Conservation (phyloP, 2,329 filamentous ascomycete genomes). For the Thielaviopsis cerberus region DNA sequence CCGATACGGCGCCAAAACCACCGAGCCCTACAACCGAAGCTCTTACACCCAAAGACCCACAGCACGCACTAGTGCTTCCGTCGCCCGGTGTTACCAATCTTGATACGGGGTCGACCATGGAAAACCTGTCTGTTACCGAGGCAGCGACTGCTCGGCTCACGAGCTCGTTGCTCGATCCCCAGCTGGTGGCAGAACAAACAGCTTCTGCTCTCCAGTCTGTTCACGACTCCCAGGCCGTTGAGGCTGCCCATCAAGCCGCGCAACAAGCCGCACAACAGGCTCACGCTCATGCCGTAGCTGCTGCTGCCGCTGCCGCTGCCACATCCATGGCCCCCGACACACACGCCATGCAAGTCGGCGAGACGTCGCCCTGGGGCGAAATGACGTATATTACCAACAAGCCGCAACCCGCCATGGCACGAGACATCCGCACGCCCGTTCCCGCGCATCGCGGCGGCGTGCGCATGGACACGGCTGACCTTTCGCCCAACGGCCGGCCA, state of each 20-base stretch:
- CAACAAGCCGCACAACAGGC: slow-evolving; percentile 3
- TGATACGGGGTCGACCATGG: neutral
- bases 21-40: neutral
- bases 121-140: slow-evolving; percentile 25
- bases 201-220: neutral
- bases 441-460: slow-evolving; percentile 28
- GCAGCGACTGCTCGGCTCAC: slow-evolving; percentile 38
- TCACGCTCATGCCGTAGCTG: slow-evolving; percentile 15
- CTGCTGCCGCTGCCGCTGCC: slow-evolving; percentile 18
- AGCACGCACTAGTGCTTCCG: slow-evolving; percentile 2
- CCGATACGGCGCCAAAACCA: neutral
- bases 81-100: neutral
- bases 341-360: slow-evolving; percentile 14
- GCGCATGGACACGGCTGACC: slow-evolving; percentile 31
- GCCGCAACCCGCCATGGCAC: slow-evolving; percentile 5
- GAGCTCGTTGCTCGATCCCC: slow-evolving; percentile 35
- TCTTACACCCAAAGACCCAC: neutral
- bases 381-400: slow-evolving; percentile 29
- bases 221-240: neutral
- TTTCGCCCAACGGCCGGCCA: slow-evolving; percentile 27
- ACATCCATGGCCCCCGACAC: slow-evolving; percentile 14
- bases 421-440: slow-evolving; percentile 16
- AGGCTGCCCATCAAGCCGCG: neutral
- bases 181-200: slow-evolving; percentile 17
- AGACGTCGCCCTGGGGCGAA: slow-evolving; percentile 27